phyloP scores from a whole-genome alignment of 1,139 yeast species.

The Eremothecium cymbalariae region DNA sequence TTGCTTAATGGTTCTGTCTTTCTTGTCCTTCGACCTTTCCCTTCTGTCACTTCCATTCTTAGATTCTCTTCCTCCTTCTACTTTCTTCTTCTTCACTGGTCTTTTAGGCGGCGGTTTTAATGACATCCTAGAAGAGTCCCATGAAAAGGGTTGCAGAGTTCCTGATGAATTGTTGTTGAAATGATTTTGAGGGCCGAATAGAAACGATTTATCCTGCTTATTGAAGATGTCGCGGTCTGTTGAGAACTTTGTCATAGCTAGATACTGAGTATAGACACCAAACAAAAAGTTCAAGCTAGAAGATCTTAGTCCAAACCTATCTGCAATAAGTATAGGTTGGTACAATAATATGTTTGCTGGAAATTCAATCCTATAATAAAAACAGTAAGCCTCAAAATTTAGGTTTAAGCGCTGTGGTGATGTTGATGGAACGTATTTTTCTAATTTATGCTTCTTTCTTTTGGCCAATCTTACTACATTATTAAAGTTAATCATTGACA shows the following conservation, averaged over 20 bases:
- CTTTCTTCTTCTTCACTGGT: neutral
- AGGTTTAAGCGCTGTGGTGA: slow-evolving; percentile 27
- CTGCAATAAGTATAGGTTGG: slow-evolving; percentile 24
- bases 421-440: slow-evolving; percentile 21
- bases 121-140: neutral
- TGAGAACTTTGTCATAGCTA: slow-evolving; percentile 2
- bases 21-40: neutral
- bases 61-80: neutral
- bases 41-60: neutral
- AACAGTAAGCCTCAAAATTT: slow-evolving; percentile 30
- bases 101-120: slow-evolving; percentile 1
- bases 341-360: slow-evolving; percentile 26
- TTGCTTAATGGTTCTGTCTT: no score
- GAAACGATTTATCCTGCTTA: slow-evolving; percentile 4
- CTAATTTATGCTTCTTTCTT: slow-evolving; percentile 17
- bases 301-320: slow-evolving; percentile 16
- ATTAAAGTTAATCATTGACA: slow-evolving; percentile 14
- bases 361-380: slow-evolving; percentile 27
- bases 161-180: neutral
- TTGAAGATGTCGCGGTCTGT: slow-evolving; percentile 1
- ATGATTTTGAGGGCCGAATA: slow-evolving; percentile 1
- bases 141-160: neutral
- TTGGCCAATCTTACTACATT: slow-evolving; percentile 18
- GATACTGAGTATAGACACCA: slow-evolving; percentile 21
- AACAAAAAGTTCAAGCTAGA: slow-evolving; percentile 25